phyloP scores from a whole-genome alignment of 441 rosid species.

The Corymbia citriodora region DNA sequence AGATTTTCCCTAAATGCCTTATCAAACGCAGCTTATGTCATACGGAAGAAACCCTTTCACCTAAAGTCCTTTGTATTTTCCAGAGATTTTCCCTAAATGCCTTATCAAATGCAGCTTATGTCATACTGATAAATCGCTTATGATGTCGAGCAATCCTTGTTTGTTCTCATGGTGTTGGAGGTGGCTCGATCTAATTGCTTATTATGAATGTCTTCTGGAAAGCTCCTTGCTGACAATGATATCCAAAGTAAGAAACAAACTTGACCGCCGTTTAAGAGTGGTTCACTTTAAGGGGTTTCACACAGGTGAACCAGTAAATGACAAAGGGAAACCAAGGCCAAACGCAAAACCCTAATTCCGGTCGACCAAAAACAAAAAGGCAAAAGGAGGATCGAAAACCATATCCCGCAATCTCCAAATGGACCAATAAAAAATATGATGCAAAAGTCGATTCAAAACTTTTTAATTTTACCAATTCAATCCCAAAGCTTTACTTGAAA shows the following conservation, averaged over 20 bases:
- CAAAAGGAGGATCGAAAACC: neutral
- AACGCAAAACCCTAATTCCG: neutral
- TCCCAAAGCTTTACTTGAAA: accelerated
- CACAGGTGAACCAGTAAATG: neutral
- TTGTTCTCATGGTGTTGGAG: too few relatives aligned
- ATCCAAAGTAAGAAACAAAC: neutral
- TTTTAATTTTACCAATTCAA: neutral
- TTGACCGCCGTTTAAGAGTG: neutral
- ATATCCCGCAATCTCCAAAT: neutral
- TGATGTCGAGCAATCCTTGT: neutral
- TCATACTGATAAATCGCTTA: neutral
- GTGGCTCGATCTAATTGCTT: too few relatives aligned
- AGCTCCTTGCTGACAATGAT: neutral
- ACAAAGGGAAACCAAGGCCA: neutral
- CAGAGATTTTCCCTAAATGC: neutral
- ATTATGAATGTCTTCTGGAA: neutral
- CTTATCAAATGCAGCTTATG: neutral
- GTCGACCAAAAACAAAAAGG: neutral
- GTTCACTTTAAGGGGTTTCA: neutral
- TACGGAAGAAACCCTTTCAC: neutral
- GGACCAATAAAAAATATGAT: neutral
- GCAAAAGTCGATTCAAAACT: neutral
- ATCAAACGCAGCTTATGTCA: neutral
- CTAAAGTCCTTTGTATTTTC: neutral
- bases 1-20: neutral